Conservation (phyloP, 257 asterid species). For the Solanum ossicruentum region DNA sequence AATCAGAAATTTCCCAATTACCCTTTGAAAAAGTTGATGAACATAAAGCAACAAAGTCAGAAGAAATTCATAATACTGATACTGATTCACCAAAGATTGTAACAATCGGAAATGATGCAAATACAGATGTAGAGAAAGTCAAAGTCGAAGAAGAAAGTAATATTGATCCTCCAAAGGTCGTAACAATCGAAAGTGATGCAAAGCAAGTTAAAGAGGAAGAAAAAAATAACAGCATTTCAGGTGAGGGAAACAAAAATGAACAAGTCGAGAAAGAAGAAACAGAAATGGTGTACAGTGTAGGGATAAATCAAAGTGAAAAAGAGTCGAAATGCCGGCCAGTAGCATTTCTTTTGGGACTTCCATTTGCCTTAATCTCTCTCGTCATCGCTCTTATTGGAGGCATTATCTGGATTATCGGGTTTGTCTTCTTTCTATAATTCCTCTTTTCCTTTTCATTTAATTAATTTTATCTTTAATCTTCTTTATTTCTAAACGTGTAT, state of each 20-base stretch:
- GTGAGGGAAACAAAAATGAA: not conserved
- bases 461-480: no score
- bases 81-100: not conserved
- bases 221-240: not conserved
- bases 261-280: not conserved
- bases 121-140: not conserved
- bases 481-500: no score
- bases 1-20: not conserved
- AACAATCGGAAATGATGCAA: not conserved
- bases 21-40: not conserved
- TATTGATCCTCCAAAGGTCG: not conserved
- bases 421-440: not conserved
- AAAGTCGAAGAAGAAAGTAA: not conserved
- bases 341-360: slow-evolving; percentile 46
- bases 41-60: not conserved
- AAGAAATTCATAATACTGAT: not conserved
- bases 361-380: slow-evolving; percentile 60
- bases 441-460: not conserved
- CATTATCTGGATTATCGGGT: slow-evolving; percentile 74
- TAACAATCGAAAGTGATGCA: not conserved
- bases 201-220: no score
- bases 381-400: slow-evolving; percentile 58
- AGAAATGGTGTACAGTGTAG: not conserved
- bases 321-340: slow-evolving; percentile 22
- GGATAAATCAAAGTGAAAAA: not conserved